Conservation (phyloP, 129 eudicot genomes). For the Saposhnikovia divaricata region DNA sequence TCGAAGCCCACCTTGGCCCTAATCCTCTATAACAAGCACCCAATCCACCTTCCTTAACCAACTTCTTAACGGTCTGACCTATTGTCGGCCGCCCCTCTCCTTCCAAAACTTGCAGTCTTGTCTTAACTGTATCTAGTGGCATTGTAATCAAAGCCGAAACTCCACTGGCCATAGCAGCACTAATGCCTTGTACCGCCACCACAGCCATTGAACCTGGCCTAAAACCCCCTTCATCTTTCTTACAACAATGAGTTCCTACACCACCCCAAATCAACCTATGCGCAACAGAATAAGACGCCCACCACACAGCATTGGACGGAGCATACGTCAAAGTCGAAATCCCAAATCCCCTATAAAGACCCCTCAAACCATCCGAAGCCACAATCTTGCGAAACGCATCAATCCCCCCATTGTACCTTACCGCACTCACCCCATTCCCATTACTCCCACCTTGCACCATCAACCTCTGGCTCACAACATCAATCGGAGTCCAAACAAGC, state of each 20-base stretch:
- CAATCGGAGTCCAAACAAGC: conserved; percentile 88
- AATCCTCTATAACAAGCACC: conserved; percentile 89
- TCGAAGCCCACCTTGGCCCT: conserved; percentile 91
- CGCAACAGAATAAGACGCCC: conserved; percentile 71
- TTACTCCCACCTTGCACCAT: conserved; percentile 66
- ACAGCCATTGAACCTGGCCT: conserved; percentile 47
- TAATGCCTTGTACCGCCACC: conserved; percentile 69
- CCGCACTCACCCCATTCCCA: conserved; percentile 15
- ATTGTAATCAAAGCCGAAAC: conserved; percentile 74
- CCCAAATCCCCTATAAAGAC: conserved; percentile 83
- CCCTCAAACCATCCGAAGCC: conserved; percentile 50
- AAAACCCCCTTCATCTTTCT: conserved; percentile 42
- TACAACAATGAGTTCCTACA: conserved; percentile 40
- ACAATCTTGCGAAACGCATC: conserved; percentile 73
- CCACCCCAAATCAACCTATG: conserved; percentile 62
- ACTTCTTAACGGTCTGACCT: conserved; percentile 45
- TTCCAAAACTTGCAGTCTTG: conserved; percentile 77
- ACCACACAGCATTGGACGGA: conserved; percentile 91
- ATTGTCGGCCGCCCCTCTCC: conserved; percentile 49
- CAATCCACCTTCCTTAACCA: conserved; percentile 85
- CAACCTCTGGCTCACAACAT: conserved; percentile 84
- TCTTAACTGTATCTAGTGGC: conserved; percentile 86
- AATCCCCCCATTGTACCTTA: conserved; percentile 53
- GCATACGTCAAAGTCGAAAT: conserved; percentile 78
- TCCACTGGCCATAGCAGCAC: conserved; percentile 89